Percentiles rank a stretch among this genome's conserved stretches.
These are phyloP conservation scores for Backusella tuberculispora DNA, from an alignment of 192 early-diverging fungal genomes.

Conservation along the genomic window DNA sequence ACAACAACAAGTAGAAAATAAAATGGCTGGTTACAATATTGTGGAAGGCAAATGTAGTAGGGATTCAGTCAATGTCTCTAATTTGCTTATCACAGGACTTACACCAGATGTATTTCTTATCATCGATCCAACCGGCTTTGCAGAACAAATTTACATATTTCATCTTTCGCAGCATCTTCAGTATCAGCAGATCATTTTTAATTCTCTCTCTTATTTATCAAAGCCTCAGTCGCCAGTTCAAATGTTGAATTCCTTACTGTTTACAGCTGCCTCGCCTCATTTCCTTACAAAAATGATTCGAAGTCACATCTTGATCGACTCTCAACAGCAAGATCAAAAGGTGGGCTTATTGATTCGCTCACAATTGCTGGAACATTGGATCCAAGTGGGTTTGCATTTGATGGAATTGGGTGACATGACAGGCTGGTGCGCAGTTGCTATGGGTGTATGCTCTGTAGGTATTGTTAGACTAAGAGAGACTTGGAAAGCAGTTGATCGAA, in stretches of 20 bases:
- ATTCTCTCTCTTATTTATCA: conserved; percentile 43
- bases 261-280: conserved; percentile 66
- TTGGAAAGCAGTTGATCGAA: conserved; percentile 63
- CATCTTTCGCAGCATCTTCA: conserved; percentile 46
- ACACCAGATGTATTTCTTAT: conserved; percentile 64
- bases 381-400: conserved; percentile 60
- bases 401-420: conserved; percentile 63
- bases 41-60: background rate
- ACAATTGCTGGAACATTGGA: conserved; percentile 70
- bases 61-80: conserved; percentile 47
- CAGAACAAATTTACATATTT: conserved; percentile 71
- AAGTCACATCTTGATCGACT: conserved; percentile 65
- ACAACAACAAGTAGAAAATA: conserved; percentile 11
- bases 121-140: conserved; percentile 61
- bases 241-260: conserved; percentile 48
- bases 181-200: conserved; percentile 24
- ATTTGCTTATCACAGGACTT: conserved; percentile 61
- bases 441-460: conserved; percentile 67
- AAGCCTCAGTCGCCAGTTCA: conserved; percentile 32
- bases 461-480: conserved; percentile 69
- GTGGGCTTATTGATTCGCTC: conserved; percentile 39
- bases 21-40: background rate
- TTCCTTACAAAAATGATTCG: conserved; percentile 71
- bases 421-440: conserved; percentile 69
- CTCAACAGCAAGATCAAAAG: conserved; percentile 38